These are phyloP conservation scores for Fusarium agapanthi DNA, from an alignment of 2,329 filamentous ascomycete species.

Conservation along the genomic window DNA sequence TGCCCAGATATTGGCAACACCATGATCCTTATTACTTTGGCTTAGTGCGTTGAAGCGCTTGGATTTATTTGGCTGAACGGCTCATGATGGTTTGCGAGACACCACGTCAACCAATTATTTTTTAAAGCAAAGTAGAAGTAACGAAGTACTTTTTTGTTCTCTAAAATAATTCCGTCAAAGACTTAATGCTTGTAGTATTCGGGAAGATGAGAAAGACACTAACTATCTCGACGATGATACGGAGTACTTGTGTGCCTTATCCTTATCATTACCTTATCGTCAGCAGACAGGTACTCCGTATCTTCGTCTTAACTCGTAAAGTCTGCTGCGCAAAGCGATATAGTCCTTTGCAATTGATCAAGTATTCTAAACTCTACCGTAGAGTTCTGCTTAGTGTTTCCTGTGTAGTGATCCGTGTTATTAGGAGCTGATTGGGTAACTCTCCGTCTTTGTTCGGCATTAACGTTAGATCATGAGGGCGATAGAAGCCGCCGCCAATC, in stretches of 20 bases:
- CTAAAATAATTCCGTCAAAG: background rate
- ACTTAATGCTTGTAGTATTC: background rate
- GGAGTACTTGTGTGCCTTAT: background rate
- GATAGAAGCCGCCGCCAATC: slow-evolving; percentile 38
- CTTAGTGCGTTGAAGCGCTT: background rate
- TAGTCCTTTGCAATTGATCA: background rate
- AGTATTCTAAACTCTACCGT: background rate
- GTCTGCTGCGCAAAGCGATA: background rate
- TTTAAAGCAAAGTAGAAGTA: background rate
- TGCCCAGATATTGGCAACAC: background rate
- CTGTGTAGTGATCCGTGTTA: background rate
- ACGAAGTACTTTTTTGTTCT: background rate
- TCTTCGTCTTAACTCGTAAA: background rate
- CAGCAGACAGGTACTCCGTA: background rate
- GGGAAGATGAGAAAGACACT: background rate
- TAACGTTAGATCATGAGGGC: slow-evolving; percentile 27
- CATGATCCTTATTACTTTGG: background rate
- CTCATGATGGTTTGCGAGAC: background rate
- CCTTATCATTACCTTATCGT: background rate
- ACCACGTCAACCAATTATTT: too few species aligned
- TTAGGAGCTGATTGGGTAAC: slow-evolving; percentile 19
- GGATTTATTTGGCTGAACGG: background rate
- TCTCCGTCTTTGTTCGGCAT: slow-evolving; percentile 44
- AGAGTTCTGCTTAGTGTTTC: background rate
- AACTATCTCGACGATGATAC: background rate